Conservation (phyloP, 164 flowering plant species). For the Houttuynia cordata region DNA sequence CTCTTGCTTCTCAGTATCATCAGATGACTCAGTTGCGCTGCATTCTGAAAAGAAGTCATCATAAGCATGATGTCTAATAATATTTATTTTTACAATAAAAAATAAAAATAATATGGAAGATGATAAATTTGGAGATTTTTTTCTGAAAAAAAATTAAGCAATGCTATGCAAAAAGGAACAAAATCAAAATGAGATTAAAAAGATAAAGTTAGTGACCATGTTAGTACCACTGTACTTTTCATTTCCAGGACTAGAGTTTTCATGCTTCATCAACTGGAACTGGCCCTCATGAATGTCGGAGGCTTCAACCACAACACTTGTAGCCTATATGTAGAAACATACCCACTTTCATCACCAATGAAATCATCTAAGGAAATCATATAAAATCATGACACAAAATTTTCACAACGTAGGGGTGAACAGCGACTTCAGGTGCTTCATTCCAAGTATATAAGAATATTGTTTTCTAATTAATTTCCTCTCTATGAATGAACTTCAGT, state of each 20-base stretch:
- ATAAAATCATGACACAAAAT: too few species aligned
- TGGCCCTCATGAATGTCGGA: slow-evolving; percentile 48
- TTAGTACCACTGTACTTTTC: slow-evolving; percentile 71
- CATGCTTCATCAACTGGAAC: slow-evolving; percentile 45
- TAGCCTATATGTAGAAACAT: slow-evolving; percentile 36
- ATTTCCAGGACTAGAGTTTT: slow-evolving; percentile 31
- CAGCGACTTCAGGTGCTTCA: too few species aligned
- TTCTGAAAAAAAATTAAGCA: too few species aligned
- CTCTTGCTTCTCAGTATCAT: slow-evolving; percentile 81
- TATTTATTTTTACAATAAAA: neutral
- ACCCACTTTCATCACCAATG: too few species aligned
- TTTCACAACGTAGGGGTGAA: too few species aligned
- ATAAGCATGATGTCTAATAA: neutral
- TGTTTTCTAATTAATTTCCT: too few species aligned
- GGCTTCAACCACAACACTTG: slow-evolving; percentile 57
- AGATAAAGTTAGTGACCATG: too few species aligned
- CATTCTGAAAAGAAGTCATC: slow-evolving; percentile 34
- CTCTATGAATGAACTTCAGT: too few species aligned
- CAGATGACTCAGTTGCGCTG: slow-evolving; percentile 85
- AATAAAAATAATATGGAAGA: neutral
- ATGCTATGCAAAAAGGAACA: neutral
- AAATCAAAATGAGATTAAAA: too few species aligned
- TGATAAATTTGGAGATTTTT: too few species aligned
- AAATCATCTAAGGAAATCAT: too few species aligned
- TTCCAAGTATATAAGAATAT: too few species aligned